Evolutionary conservation across 208 protist genomes (phyloP), one percentile per base, ranked within the genome.

Genomic region (Leishmania amazonensis): DNA sequence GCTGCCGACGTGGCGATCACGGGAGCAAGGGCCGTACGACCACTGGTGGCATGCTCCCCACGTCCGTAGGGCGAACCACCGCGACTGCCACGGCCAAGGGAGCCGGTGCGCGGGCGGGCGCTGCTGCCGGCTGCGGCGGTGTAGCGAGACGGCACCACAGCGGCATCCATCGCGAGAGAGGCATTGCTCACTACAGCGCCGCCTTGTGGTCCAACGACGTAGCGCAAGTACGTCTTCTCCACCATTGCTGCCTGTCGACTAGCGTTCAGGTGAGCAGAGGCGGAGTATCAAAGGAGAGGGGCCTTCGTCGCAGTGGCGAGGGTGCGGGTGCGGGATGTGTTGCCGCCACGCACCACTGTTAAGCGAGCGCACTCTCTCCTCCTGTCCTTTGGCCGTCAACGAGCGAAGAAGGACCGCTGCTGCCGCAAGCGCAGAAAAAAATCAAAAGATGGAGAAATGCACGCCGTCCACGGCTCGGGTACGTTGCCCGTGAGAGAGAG

Each of bases 161-260:
- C 87, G 3, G 81, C 78, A 42, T 87, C 92, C 71, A 94, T 76
- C 17, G 87, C 85, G 38, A 98, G 90, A 3, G 93, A 81, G 21
- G 86, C 91, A 76, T 79, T 89, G 79, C 95, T 96, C 9, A 86
- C 92, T 15, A 96, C 87, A 13, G 86, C 75, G 42, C 95, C 95
- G 28, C 92, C 91, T 76, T 96, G 91, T 38, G 93, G 95, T 24
- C 93, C 95, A 0, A 90, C 91, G 28, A 94, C 89, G 77, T 98
- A 98, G 79, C 95, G 92, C 38, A 98, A 86, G 78, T 98, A 98
- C 3, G 90, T 98, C 84, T 98, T 98, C 24, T 92, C 95, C 54
- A 97, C 93, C 93, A 96, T 97, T 62, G 73, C 51, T 1, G 35
- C 45, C n/a, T 24, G 35, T 62, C 73, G 9, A 51, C 38, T 38